Evolutionary conservation across 2,329 filamentous ascomycete genomes (phyloP).

Genomic region (Apiospora aurea): DNA sequence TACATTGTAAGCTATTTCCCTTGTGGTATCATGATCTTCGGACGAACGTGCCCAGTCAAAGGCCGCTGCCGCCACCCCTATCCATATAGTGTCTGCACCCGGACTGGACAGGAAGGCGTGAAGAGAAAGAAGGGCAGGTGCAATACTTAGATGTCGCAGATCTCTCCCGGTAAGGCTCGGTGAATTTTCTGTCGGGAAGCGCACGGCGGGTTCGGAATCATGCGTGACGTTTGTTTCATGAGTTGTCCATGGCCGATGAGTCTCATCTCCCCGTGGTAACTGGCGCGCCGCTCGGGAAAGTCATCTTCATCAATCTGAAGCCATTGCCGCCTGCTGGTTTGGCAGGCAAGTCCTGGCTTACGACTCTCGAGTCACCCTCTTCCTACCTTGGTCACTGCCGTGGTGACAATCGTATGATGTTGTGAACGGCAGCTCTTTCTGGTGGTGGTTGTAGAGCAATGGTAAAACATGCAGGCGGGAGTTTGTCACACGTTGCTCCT

Average conservation of each 20-base stretch:
- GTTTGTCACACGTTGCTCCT: slow-evolving; percentile 4
- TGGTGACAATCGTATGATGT: slow-evolving; percentile 1
- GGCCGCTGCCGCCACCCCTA: background rate
- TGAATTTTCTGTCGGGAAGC: background rate
- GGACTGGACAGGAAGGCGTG: background rate
- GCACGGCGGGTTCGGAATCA: slow-evolving; percentile 1
- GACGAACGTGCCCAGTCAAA: background rate
- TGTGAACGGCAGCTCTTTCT: background rate
- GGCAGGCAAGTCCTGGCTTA: background rate
- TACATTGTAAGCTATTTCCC: background rate
- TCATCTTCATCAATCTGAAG: background rate
- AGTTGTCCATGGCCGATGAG: slow-evolving; percentile 1
- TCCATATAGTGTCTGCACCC: slow-evolving; percentile 9
- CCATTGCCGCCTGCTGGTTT: background rate
- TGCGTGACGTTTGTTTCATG: slow-evolving; percentile 2
- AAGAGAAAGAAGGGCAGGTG: background rate
- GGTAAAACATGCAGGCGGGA: slow-evolving; percentile 8
- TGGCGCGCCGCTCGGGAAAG: background rate
- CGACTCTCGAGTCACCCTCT: background rate
- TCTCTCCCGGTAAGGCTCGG: background rate
- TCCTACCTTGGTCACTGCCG: background rate
- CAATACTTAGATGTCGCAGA: background rate
- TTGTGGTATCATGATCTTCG: background rate
- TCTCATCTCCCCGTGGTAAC: background rate
- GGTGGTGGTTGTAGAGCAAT: background rate